Evolutionary conservation across 306 rosid genomes (phyloP).

Genomic region (Acacia confusa): DNA sequence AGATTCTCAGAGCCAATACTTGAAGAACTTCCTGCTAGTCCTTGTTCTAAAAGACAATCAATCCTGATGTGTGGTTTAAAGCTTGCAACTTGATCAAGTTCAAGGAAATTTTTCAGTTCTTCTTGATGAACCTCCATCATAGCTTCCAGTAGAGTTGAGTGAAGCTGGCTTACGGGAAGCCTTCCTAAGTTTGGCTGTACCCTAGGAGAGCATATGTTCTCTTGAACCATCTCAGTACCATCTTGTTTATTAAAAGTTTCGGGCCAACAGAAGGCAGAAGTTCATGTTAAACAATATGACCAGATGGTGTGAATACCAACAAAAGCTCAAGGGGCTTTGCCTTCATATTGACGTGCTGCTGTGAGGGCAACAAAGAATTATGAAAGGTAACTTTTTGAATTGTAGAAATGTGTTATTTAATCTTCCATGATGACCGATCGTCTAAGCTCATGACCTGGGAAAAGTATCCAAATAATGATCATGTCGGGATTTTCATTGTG

Average conservation of each 20-base stretch:
- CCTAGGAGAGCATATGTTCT: constrained; percentile 48
- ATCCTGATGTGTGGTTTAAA: too few species aligned
- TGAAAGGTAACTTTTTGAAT: too few species aligned
- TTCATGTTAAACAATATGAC: constrained; percentile 88
- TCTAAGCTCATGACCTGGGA: too few species aligned
- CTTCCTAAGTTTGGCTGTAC: constrained; percentile 74
- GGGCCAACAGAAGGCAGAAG: constrained; percentile 69
- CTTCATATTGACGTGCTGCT: constrained; percentile 49
- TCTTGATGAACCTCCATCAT: constrained; percentile 94
- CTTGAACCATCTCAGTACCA: constrained; percentile 42
- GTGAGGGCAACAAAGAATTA: constrained; percentile 57
- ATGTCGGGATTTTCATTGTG: too few species aligned
- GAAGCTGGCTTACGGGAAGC: constrained; percentile 79
- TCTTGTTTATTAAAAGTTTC: constrained; percentile 60
- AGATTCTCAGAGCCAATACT: too few species aligned
- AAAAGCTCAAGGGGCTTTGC: constrained; percentile 70
- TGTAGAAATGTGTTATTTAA: too few species aligned
- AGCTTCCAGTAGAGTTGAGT: constrained; percentile 88
- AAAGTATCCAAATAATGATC: too few species aligned
- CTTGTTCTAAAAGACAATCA: too few species aligned
- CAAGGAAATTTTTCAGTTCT: constrained; percentile 76
- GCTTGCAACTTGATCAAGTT: constrained; percentile 66
- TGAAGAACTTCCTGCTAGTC: too few species aligned
- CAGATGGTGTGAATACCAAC: constrained; percentile 83
- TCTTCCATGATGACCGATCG: too few species aligned